Evolutionary conservation across 371 early-diverging fungal species (phyloP).

Genomic region (Mortierella sp.): DNA sequence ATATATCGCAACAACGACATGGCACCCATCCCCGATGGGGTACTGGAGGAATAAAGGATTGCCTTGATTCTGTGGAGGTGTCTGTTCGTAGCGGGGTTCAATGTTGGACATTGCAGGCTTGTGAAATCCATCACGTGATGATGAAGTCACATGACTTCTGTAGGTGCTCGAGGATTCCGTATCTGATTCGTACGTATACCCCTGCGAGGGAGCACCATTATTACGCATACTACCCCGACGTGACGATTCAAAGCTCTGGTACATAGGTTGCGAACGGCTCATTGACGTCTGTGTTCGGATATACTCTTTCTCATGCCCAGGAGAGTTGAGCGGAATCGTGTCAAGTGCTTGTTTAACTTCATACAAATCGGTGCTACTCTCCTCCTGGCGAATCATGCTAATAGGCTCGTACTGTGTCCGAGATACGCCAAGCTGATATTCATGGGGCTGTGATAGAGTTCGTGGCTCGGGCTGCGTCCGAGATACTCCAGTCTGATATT

Average conservation of each 20-base stretch:
- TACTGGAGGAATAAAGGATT: constrained; percentile 42
- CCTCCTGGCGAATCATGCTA: no score
- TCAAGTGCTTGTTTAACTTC: no score
- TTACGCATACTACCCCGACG: background rate
- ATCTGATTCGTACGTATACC: background rate
- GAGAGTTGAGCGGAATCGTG: no score
- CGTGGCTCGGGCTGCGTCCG: no score
- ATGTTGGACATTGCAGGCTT: background rate
- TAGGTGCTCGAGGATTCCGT: background rate
- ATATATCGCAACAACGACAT: constrained; percentile 35
- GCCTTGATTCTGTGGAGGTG: constrained; percentile 1
- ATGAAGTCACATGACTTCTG: background rate
- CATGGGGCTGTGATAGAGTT: no score
- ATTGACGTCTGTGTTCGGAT: no score
- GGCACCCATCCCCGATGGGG: constrained; percentile 39
- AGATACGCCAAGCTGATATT: no score
- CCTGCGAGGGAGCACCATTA: background rate
- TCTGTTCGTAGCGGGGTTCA: background rate
- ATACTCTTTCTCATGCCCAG: no score
- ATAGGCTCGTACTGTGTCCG: no score
- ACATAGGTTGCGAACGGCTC: no score
- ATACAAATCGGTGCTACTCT: no score
- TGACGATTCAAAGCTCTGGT: background rate
- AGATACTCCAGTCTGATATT: no score
- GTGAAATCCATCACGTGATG: background rate